A percentile compares a stretch with the other conserved stretches of the same genome.
Evolutionary conservation across 2,329 filamentous ascomycete genomes (phyloP).

Genomic region (Samsoniella hepiali): DNA sequence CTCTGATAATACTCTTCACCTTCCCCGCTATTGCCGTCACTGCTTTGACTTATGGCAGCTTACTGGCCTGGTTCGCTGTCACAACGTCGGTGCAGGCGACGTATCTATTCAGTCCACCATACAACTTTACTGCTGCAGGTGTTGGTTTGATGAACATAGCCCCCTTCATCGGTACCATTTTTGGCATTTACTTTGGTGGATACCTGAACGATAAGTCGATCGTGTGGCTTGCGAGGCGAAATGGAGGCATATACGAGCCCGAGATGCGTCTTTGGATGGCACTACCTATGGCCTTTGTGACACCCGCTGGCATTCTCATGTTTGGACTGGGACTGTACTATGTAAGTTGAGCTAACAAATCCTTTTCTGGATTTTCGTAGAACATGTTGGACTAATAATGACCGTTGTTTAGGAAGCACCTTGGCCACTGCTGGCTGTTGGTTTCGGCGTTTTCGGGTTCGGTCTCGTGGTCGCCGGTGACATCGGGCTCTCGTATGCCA

Average conservation of each 20-base stretch:
- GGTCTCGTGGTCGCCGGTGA: slow-evolving; percentile 33
- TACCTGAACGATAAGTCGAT: slow-evolving; percentile 38
- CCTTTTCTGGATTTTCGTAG: no score
- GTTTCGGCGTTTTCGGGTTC: slow-evolving; percentile 35
- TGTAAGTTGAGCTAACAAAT: slow-evolving; percentile 23
- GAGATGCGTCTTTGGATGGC: slow-evolving; percentile 39
- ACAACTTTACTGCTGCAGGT: slow-evolving; percentile 27
- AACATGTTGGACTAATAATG: neutral
- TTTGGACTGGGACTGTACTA: slow-evolving; percentile 33
- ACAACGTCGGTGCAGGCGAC: slow-evolving; percentile 19
- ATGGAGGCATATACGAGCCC: slow-evolving; percentile 41
- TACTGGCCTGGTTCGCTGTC: slow-evolving; percentile 36
- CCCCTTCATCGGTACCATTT: slow-evolving; percentile 36
- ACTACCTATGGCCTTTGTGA: slow-evolving; percentile 27
- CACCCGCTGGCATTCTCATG: slow-evolving; percentile 35
- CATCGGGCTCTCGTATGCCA: slow-evolving; percentile 34
- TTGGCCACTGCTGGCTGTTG: slow-evolving; percentile 37
- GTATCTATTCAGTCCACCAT: slow-evolving; percentile 30
- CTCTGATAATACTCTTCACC: slow-evolving; percentile 18
- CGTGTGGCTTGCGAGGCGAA: slow-evolving; percentile 33
- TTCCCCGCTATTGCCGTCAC: slow-evolving; percentile 37
- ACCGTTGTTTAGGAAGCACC: slow-evolving; percentile 30
- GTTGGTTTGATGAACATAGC: slow-evolving; percentile 29
- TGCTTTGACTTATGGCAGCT: slow-evolving; percentile 38
- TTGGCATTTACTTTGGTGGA: slow-evolving; percentile 36